phyloP scores from a whole-genome alignment of 192 early-diverging fungal species.

The Glomus cerebriforme region DNA sequence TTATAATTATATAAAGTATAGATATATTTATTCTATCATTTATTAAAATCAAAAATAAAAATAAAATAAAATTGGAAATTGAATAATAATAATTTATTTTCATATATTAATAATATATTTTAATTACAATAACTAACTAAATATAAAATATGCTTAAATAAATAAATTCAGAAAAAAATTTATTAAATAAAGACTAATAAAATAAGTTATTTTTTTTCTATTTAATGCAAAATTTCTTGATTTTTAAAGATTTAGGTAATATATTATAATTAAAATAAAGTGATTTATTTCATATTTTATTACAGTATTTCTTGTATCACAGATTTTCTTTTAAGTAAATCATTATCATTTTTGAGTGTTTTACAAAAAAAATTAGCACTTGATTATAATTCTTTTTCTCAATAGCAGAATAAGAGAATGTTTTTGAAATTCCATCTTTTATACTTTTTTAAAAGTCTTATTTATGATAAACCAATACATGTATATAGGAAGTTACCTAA shows the following conservation, averaged over 20 bases:
- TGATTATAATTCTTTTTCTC: background rate
- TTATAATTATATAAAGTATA: background rate
- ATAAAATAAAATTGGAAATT: too few relatives aligned
- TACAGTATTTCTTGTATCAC: background rate
- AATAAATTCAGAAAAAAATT: too few relatives aligned
- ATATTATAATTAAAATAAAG: background rate
- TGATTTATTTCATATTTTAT: background rate
- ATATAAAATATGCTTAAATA: too few relatives aligned
- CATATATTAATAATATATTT: too few relatives aligned
- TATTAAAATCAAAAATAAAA: too few relatives aligned
- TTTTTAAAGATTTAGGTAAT: background rate
- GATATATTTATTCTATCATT: too few relatives aligned
- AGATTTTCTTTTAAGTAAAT: background rate
- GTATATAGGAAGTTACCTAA: slow-evolving; percentile 9
- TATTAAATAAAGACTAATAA: too few relatives aligned
- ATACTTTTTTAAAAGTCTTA: background rate
- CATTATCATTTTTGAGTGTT: background rate
- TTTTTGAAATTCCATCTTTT: background rate
- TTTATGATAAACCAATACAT: background rate
- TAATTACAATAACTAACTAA: too few relatives aligned
- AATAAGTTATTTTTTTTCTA: too few relatives aligned
- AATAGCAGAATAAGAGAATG: background rate
- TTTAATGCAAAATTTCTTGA: background rate
- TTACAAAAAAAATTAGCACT: background rate
- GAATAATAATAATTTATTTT: too few relatives aligned